A percentile compares a stretch with the other conserved stretches of the same genome.
These are phyloP conservation scores for Starmerella vitae DNA, from an alignment of 805 yeast genomes.

Conservation along the genomic window DNA sequence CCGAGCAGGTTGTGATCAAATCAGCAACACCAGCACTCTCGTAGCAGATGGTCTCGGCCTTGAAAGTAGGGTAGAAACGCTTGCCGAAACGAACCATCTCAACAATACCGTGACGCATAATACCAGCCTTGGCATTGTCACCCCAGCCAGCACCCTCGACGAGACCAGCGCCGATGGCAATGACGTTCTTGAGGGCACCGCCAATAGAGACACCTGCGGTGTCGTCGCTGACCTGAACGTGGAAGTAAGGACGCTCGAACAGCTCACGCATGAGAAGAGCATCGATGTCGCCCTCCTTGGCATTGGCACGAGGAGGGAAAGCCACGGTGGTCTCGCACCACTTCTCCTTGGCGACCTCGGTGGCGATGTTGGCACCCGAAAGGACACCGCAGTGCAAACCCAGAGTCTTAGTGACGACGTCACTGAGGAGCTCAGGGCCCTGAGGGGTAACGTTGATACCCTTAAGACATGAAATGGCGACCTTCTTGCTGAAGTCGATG, in stretches of 20 bases:
- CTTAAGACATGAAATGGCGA: conserved; percentile 92
- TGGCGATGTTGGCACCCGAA: conserved; percentile 94
- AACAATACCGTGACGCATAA: conserved; percentile 87
- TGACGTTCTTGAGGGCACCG: conserved; percentile 93
- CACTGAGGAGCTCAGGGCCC: conserved; percentile 74
- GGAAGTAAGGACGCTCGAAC: conserved; percentile 97
- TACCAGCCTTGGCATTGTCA: conserved; percentile 94
- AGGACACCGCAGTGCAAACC: conserved; percentile 91
- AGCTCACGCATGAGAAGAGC: conserved; percentile 56
- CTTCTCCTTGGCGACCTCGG: conserved; percentile 87
- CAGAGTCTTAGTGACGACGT: conserved; percentile 62
- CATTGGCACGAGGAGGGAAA: conserved; percentile 60
- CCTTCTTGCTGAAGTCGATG: conserved; percentile 48
- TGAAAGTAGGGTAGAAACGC: conserved; percentile 62
- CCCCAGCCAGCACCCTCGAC: conserved; percentile 99
- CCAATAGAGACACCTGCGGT: conserved; percentile 94
- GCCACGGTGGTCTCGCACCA: conserved; percentile 99
- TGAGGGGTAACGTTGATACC: conserved; percentile 80
- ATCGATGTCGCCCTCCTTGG: conserved; percentile 60
- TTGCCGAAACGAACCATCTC: conserved; percentile 82
- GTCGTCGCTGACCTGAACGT: conserved; percentile 81
- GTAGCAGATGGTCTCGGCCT: conserved; percentile 70
- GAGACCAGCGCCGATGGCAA: conserved; percentile 92
- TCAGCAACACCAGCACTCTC: conserved; percentile 98
- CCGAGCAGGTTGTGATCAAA: conserved; percentile 91